Evolutionary conservation across 345 rosid species (phyloP).

Genomic region (Tarenaya hassleriana): DNA sequence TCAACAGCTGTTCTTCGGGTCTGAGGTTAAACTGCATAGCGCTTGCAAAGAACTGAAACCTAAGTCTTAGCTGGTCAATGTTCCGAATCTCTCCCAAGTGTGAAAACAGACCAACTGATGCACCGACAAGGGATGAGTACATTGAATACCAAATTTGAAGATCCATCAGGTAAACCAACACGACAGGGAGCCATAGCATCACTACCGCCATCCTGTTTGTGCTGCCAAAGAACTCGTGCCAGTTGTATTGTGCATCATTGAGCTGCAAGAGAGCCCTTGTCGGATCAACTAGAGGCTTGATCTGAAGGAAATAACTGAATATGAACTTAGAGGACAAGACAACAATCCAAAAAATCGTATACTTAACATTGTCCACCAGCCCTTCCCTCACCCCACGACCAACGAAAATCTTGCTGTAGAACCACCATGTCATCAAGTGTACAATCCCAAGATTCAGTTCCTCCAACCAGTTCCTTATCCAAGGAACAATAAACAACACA

Average conservation of each 20-base stretch:
- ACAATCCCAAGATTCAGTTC: slow-evolving; percentile 55
- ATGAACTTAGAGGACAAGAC: slow-evolving; percentile 55
- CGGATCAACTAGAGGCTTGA: slow-evolving; percentile 66
- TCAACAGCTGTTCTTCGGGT: slow-evolving; percentile 51
- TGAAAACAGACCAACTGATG: slow-evolving; percentile 54
- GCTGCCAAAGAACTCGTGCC: slow-evolving; percentile 78
- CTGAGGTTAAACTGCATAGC: slow-evolving; percentile 89
- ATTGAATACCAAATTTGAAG: slow-evolving; percentile 87
- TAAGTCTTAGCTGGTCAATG: slow-evolving; percentile 72
- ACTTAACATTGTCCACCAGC: slow-evolving; percentile 60
- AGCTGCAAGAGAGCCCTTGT: slow-evolving; percentile 49
- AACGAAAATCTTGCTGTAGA: slow-evolving; percentile 64
- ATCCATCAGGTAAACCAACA: slow-evolving; percentile 73
- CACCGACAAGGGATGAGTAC: slow-evolving; percentile 66
- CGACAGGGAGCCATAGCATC: slow-evolving; percentile 72
- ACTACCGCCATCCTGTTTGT: slow-evolving; percentile 48
- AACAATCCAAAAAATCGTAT: slow-evolving; percentile 64
- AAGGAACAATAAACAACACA: slow-evolving; percentile 65
- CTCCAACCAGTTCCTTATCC: slow-evolving; percentile 72
- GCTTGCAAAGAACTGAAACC: slow-evolving; percentile 90
- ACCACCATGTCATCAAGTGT: slow-evolving; percentile 83
- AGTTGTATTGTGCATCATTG: slow-evolving; percentile 24
- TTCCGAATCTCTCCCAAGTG: slow-evolving; percentile 92
- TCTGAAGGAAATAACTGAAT: slow-evolving; percentile 81
- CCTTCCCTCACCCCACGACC: slow-evolving; percentile 95